Conservation (phyloP, 352 stramenopile species). For the Phytophthora tubulina region DNA sequence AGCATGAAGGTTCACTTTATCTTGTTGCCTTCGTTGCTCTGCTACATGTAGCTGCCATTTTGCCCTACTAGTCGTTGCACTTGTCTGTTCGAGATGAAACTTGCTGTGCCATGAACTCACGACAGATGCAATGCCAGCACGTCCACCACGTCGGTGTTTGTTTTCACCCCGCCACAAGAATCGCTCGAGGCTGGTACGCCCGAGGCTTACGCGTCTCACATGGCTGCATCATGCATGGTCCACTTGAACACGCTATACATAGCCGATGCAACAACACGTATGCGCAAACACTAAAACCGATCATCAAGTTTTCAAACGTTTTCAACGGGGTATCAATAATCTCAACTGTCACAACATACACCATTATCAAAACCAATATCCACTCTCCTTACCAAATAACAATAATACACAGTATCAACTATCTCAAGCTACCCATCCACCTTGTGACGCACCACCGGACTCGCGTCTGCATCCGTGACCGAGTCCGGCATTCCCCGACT, state of each 20-base stretch:
- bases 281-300: conserved; percentile 21
- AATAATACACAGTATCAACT: neutral
- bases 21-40: neutral
- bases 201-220: neutral
- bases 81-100: neutral
- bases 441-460: conserved; percentile 34
- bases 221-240: neutral
- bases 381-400: neutral
- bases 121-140: neutral
- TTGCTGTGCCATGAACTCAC: neutral
- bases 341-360: neutral
- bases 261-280: neutral
- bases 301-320: neutral
- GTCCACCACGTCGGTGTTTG: too few relatives aligned
- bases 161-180: conserved; percentile 12
- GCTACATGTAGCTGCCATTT: too few relatives aligned
- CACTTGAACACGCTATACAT: conserved; percentile 21
- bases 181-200: neutral
- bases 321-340: conserved; percentile 1
- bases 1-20: neutral
- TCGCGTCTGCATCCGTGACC: neutral
- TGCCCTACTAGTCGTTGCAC: neutral
- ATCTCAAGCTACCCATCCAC: conserved; percentile 6
- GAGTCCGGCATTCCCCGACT: conserved; percentile 34
- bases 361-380: neutral